Conservation (phyloP, 371 early-diverging fungal genomes). For the Mortierella sp. region DNA sequence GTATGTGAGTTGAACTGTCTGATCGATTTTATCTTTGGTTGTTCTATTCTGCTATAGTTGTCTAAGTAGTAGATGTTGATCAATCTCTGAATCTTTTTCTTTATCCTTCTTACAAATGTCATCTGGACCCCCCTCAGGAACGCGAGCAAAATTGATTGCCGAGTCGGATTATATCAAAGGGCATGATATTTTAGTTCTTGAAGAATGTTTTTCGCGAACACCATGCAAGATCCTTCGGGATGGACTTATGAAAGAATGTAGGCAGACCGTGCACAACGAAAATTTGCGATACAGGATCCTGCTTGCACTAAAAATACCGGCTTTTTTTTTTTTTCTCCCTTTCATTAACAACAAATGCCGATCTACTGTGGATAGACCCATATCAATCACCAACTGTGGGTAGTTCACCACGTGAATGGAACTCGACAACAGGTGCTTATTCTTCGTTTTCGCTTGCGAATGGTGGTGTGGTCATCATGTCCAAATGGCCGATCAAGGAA, state of each 20-base stretch:
- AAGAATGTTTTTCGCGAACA: constrained; percentile 32
- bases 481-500: constrained; percentile 49
- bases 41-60: no score
- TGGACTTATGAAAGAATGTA: constrained; percentile 38
- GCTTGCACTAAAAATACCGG: no score
- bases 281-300: no score
- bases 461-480: constrained; percentile 40
- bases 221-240: constrained; percentile 20
- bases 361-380: constrained; percentile 37
- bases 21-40: no score
- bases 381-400: constrained; percentile 43
- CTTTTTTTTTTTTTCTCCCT: no score
- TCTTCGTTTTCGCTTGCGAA: constrained; percentile 23
- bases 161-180: constrained; percentile 35
- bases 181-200: constrained; percentile 37
- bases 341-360: no score
- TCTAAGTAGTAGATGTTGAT: no score
- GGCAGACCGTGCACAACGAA: background rate
- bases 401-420: constrained; percentile 41
- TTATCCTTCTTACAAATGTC: no score
- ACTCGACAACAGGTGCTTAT: constrained; percentile 47
- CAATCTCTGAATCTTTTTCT: no score
- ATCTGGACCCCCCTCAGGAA: constrained; percentile 5
- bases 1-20: no score
- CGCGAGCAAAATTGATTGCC: constrained; percentile 30